Base-by-base conservation (phyloP, 2,329 filamentous ascomycete species). In the Fusarium chlamydosporum region DNA sequence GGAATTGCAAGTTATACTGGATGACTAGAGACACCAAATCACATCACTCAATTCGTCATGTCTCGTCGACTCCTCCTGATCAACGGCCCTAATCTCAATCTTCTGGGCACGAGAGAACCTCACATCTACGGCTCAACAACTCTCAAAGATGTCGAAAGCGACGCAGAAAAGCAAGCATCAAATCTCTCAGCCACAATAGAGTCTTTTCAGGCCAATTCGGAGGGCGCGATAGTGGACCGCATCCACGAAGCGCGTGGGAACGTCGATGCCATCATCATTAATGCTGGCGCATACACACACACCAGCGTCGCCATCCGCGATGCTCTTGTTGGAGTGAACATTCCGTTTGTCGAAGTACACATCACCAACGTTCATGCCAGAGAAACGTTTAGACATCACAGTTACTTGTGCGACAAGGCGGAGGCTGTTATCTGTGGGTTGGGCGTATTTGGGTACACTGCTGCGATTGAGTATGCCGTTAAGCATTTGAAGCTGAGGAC, bases 41-140 rank as follows among this genome's bases (percentile, higher is more conserved):
- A 43, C 23, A 45, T 35, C 15, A 23, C 58, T 45, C 23, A 37
- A 43, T 51, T 46, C 29, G 68, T 35, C 63, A 82, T 81, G 77
- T 61, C 78, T 33, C 79, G 78, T 59, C 77, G 74, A 55, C 88
- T 93, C 75, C 88, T 93, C 71, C 83, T 93, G 69, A 88, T 94
- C 82, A 93, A 93, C 79, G 91, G 92, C n/a, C 91, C 91, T 33
- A 94, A 94, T 78, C 89, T 94, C 72, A 94, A 94, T 80, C 89
- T 94, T 50, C 86, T 94, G 31, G 92, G 92, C 35, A 90, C 87
- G 13, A 85, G 92, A 23, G 91, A 95, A 77, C 91, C 92, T 16
- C 81, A 88, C 29, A 85, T 93, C 73, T 94, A 94, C 81, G 92
- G 92, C 75, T 83, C 82, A 64, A 89, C 88, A 1, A 93, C 91